Evolutionary conservation across 2,329 filamentous ascomycete species (phyloP).

Genomic region (Sporothrix dimorphospora): DNA sequence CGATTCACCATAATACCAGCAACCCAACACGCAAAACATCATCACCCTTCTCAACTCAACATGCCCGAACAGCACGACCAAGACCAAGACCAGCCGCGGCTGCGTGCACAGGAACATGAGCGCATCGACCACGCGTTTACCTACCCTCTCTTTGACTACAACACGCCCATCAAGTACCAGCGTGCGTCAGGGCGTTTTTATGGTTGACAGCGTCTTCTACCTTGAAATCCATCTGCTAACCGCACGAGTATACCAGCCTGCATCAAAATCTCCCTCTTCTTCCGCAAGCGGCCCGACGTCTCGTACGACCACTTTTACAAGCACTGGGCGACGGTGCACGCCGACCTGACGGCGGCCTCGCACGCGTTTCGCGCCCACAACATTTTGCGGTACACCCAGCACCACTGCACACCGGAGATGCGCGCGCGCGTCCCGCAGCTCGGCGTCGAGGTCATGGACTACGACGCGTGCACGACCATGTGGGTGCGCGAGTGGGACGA

Average conservation of each 20-base stretch:
- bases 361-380: neutral
- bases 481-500: conserved; percentile 24
- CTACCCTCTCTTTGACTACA: conserved; percentile 18
- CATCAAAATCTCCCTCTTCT: conserved; percentile 27
- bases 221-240: too few relatives aligned
- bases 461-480: conserved; percentile 26
- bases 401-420: conserved; percentile 15
- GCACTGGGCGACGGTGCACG: conserved; percentile 24
- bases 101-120: conserved; percentile 12
- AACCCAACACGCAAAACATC: too few relatives aligned
- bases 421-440: neutral
- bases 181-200: too few relatives aligned
- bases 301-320: conserved; percentile 27
- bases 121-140: conserved; percentile 23
- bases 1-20: too few relatives aligned
- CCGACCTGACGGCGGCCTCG: conserved; percentile 24
- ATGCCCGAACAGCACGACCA: neutral
- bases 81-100: neutral
- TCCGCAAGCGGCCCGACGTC: conserved; percentile 22
- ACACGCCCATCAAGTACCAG: conserved; percentile 23
- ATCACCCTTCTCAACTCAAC: neutral
- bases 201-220: too few relatives aligned
- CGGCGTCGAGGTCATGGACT: conserved; percentile 19
- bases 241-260: conserved; percentile 5
- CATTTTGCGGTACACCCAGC: conserved; percentile 22